Evolutionary conservation across 2,329 filamentous ascomycete species (phyloP).

Genomic region (Talaromyces islandicus): DNA sequence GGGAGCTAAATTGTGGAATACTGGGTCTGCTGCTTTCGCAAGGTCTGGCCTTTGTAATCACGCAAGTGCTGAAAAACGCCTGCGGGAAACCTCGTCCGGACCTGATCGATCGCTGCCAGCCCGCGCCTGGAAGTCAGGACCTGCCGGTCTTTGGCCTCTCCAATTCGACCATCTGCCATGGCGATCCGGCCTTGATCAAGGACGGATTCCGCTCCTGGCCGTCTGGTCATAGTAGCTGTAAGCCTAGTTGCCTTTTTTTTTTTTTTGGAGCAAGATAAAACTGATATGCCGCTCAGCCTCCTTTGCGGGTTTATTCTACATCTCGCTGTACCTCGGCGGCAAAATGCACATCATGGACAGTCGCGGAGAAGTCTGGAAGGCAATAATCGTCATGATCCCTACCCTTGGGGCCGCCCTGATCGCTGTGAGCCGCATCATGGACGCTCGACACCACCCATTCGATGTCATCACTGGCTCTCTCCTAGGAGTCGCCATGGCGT

Average conservation of each 20-base stretch:
- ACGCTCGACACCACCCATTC: constrained; percentile 56
- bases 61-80: constrained; percentile 52
- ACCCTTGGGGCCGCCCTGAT: constrained; percentile 50
- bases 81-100: constrained; percentile 56
- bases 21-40: constrained; percentile 51
- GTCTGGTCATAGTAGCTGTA: constrained; percentile 53
- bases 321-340: constrained; percentile 54
- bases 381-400: constrained; percentile 49
- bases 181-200: constrained; percentile 46
- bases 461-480: constrained; percentile 53
- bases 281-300: constrained; percentile 36
- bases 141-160: constrained; percentile 35
- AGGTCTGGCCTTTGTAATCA: constrained; percentile 52
- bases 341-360: constrained; percentile 57
- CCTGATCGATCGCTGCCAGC: constrained; percentile 51
- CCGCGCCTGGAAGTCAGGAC: constrained; percentile 30
- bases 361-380: constrained; percentile 56
- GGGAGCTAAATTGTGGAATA: constrained; percentile 57
- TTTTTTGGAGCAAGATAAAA: neutral
- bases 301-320: constrained; percentile 54
- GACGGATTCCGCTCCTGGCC: constrained; percentile 57
- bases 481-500: constrained; percentile 49
- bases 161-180: constrained; percentile 47
- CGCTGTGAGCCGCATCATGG: constrained; percentile 55
- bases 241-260: constrained; percentile 16